Evolutionary conservation across 202 grass and related monocot species (phyloP), one percentile per base, ranked within the genome.

Genomic region (Saccharum hybrid): DNA sequence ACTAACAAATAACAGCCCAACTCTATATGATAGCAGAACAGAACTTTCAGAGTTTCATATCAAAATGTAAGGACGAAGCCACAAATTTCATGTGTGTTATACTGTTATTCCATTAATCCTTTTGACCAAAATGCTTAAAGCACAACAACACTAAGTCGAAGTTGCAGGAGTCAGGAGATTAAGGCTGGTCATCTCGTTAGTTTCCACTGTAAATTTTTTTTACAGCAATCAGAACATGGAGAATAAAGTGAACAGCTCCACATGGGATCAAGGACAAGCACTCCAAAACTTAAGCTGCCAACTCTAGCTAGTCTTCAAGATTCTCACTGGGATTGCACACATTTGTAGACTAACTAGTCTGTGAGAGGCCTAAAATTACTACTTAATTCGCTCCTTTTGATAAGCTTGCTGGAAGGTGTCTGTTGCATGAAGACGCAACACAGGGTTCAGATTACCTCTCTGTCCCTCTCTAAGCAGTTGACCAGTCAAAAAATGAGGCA

Each of bases 401-500:
- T 93, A 93, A 90, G 62, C 69, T 82, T 86, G 86, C 57, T 82
- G 80, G 70, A 76, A 40, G 86, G 22, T 10, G 31, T 15, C 74
- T 83, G 75, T 68, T 75, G 41, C 74, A 74, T 56, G 83, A 75
- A 86, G 79, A 45, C 63, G 37, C 57, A 78, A 13, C 59, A 63
- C 46, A 59, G 23, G 31, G 60, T 61, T 61, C 63, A 87, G 79
- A 84, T 76, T 56, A 84, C 63, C 82, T n/a, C 82, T 64, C 64
- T 76, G 7, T 74, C 88, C 65, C 66, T 83, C 84, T 41, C 42
- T 71, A 62, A 63, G 42, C 26, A 26, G 83, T 89, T 92, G 90
- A 92, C 71, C 90, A 81, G 93, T 96, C 93, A 96, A 96, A 80
- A 81, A 91, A 89, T 81, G 86, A 87, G 82, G 81, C 78, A 80